These are phyloP conservation scores for Lasiosphaeris hirsuta DNA, from an alignment of 495 filamentous ascomycete species.

Conservation along the genomic window DNA sequence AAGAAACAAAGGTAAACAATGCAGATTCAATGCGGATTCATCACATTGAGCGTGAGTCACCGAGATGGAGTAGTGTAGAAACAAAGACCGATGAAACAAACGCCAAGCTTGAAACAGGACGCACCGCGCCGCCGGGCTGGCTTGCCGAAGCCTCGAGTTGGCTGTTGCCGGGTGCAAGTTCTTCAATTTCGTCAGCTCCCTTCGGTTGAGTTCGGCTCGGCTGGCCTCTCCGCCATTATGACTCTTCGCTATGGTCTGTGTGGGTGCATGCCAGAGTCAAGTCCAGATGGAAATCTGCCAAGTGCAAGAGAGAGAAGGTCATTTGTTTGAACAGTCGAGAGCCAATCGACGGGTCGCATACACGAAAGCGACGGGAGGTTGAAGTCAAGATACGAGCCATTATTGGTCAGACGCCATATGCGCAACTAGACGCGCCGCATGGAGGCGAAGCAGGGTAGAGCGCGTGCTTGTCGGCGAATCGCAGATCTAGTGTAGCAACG, in stretches of 20 bases:
- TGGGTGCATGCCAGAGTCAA: constrained; percentile 1
- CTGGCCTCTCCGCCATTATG: constrained; percentile 2
- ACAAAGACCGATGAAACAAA: constrained; percentile 8
- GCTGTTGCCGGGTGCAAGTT: too few relatives aligned
- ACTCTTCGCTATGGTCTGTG: constrained; percentile 12
- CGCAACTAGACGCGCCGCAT: constrained; percentile 21
- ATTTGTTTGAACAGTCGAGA: neutral
- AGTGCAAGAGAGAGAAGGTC: neutral
- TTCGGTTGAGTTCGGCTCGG: neutral
- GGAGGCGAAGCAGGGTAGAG: constrained; percentile 6
- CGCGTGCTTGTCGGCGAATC: constrained; percentile 20
- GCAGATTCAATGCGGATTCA: neutral
- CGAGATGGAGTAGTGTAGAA: neutral
- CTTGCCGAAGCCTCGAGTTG: neutral
- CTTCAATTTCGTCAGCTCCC: too few relatives aligned
- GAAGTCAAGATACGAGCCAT: constrained; percentile 2
- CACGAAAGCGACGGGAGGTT: constrained; percentile 10
- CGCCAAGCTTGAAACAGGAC: constrained; percentile 12
- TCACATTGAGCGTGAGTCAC: constrained; percentile 12
- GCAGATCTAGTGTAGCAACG: constrained; percentile 9
- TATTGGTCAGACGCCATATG: constrained; percentile 2
- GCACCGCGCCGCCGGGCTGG: constrained; percentile 1
- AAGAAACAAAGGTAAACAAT: too few relatives aligned
- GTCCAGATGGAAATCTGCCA: neutral
- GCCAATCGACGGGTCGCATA: constrained; percentile 16